A percentile compares a stretch with the other conserved stretches of the same genome.
These are phyloP conservation scores for Piromyces finnis DNA, from an alignment of 192 early-diverging fungal species.

Conservation along the genomic window DNA sequence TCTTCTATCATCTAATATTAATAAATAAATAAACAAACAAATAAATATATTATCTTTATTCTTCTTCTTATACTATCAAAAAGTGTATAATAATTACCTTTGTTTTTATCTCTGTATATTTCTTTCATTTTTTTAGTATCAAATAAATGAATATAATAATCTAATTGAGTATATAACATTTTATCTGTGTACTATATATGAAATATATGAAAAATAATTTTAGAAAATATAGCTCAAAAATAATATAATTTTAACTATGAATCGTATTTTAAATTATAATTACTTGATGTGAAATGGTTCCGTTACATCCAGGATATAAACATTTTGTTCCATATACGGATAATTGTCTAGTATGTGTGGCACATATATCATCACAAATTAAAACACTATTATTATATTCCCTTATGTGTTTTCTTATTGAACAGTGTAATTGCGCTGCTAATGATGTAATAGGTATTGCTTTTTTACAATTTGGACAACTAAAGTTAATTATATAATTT, in stretches of 20 bases:
- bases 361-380: slow-evolving; percentile 69
- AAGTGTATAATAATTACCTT: no score
- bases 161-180: slow-evolving; percentile 61
- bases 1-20: slow-evolving; percentile 5
- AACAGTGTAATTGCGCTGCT: slow-evolving; percentile 35
- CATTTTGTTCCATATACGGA: slow-evolving; percentile 55
- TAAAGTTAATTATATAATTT: slow-evolving; percentile 3
- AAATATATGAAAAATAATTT: not conserved
- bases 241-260: no score
- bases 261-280: not conserved
- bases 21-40: slow-evolving; percentile 7
- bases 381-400: slow-evolving; percentile 56
- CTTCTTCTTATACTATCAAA: no score
- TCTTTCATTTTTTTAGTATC: slow-evolving; percentile 19
- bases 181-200: slow-evolving; percentile 50
- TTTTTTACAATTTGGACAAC: slow-evolving; percentile 35
- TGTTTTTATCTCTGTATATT: not conserved
- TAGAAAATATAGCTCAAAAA: not conserved
- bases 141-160: slow-evolving; percentile 57
- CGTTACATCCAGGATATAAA: slow-evolving; percentile 41
- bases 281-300: slow-evolving; percentile 18
- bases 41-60: no score
- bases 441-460: slow-evolving; percentile 23
- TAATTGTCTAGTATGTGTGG: slow-evolving; percentile 38
- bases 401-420: slow-evolving; percentile 46